phyloP scores from a whole-genome alignment of 106 monocot genomes.

The Platanthera guangdongensis region DNA sequence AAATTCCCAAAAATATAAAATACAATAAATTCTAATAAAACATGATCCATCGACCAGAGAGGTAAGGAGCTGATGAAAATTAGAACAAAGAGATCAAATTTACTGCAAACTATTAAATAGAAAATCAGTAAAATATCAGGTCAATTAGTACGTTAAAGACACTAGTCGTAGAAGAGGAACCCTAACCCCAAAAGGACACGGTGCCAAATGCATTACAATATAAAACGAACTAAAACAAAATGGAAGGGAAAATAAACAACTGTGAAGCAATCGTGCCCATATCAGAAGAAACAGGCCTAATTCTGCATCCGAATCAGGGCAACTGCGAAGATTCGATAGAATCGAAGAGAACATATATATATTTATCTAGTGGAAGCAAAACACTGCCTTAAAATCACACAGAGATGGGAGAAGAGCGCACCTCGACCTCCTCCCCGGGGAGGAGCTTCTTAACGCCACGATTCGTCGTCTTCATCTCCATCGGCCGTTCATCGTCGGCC shows the following conservation, averaged over 20 bases:
- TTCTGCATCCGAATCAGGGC: background rate
- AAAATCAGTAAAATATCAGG: background rate
- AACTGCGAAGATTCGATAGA: background rate
- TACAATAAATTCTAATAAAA: background rate
- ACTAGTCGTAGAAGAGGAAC: background rate
- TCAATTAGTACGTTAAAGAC: too few species aligned
- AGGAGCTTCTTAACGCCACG: conserved; percentile 4
- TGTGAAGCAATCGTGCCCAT: background rate
- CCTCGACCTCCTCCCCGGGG: background rate
- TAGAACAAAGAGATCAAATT: background rate
- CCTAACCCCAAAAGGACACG: conserved; percentile 4
- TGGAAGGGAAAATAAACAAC: background rate
- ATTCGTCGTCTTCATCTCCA: background rate
- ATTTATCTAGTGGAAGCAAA: background rate
- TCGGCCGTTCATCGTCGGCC: background rate
- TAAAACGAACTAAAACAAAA: background rate
- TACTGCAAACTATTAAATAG: background rate
- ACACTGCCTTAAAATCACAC: background rate
- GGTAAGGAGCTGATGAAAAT: background rate
- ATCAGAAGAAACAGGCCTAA: background rate
- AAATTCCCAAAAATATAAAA: background rate
- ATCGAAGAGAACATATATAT: background rate
- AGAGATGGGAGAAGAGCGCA: background rate
- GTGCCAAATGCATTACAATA: background rate
- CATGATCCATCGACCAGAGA: background rate